Evolutionary conservation across 345 rosid genomes (phyloP).

Genomic region (Murraya paniculata): DNA sequence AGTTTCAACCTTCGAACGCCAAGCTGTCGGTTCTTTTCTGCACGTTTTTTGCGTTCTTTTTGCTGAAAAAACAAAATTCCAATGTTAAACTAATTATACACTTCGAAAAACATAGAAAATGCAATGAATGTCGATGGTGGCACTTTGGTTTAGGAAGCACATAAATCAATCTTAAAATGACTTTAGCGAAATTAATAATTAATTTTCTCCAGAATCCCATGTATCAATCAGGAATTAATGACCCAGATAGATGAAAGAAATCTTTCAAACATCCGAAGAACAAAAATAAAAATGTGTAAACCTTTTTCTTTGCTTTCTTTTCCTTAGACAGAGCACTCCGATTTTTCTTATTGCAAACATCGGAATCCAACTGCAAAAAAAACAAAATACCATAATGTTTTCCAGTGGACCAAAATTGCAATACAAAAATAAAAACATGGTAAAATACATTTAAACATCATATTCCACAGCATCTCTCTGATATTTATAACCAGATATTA

Average conservation of each 20-base stretch:
- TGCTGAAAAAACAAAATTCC: conserved; percentile 39
- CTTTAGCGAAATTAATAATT: background rate
- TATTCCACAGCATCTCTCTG: background rate
- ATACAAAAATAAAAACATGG: background rate
- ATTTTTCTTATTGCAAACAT: conserved; percentile 36
- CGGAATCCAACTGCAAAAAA: conserved; percentile 28
- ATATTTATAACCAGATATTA: background rate
- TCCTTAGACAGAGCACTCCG: conserved; percentile 41
- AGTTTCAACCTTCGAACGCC: conserved; percentile 87
- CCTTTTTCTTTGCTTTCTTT: conserved; percentile 67
- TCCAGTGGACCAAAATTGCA: background rate
- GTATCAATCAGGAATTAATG: background rate
- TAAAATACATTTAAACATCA: background rate
- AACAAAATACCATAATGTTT: conserved; percentile 4
- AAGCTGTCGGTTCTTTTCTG: conserved; percentile 62
- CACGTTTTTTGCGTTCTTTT: conserved; percentile 66
- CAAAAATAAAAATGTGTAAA: conserved; percentile 14
- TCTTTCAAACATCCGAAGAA: conserved; percentile 1
- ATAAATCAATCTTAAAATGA: conserved; percentile 1
- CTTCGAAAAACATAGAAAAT: conserved; percentile 3
- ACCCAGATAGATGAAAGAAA: background rate
- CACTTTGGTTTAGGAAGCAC: background rate
- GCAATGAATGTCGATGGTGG: background rate
- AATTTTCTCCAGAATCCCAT: background rate
- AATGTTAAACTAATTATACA: background rate